Conservation (phyloP, 176 grass and related monocot genomes). For the Oropetium thomaeum region DNA sequence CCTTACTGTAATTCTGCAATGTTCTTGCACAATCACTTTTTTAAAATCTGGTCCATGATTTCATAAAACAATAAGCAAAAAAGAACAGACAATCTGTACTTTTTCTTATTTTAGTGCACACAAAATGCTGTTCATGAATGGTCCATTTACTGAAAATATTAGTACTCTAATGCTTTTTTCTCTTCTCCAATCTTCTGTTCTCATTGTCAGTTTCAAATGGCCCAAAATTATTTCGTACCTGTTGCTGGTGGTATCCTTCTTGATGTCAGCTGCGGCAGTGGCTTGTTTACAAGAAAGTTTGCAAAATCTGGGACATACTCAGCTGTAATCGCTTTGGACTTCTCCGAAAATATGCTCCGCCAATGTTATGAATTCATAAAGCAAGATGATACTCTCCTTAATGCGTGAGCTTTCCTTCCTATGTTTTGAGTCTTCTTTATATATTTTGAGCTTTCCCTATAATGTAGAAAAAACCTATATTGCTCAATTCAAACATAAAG, state of each 20-base stretch:
- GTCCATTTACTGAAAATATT: neutral
- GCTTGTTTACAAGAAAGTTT: slow-evolving; percentile 90
- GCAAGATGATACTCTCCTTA: slow-evolving; percentile 65
- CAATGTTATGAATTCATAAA: slow-evolving; percentile 92
- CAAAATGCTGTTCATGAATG: too few relatives aligned
- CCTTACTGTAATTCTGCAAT: neutral
- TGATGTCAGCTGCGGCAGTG: slow-evolving; percentile 92
- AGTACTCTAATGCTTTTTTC: slow-evolving; percentile 4
- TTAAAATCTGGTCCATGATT: neutral
- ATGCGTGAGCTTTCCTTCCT: slow-evolving; percentile 48
- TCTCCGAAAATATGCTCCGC: slow-evolving; percentile 97
- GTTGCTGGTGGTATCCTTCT: slow-evolving; percentile 67
- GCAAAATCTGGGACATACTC: slow-evolving; percentile 84
- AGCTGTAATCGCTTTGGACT: slow-evolving; percentile 80
- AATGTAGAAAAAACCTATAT: neutral
- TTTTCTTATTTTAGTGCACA: neutral
- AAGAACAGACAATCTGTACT: neutral
- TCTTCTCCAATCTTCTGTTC: slow-evolving; percentile 24
- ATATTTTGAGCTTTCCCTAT: neutral
- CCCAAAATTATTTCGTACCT: slow-evolving; percentile 81
- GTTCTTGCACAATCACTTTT: neutral
- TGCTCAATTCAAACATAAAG: neutral
- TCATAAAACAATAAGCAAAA: neutral
- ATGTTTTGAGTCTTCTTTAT: slow-evolving; percentile 4
- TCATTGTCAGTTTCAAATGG: slow-evolving; percentile 83